Percentiles rank a stretch among this genome's conserved stretches.
Evolutionary conservation across 371 early-diverging fungal genomes (phyloP).

Genomic region (Chytridium lagenaria): DNA sequence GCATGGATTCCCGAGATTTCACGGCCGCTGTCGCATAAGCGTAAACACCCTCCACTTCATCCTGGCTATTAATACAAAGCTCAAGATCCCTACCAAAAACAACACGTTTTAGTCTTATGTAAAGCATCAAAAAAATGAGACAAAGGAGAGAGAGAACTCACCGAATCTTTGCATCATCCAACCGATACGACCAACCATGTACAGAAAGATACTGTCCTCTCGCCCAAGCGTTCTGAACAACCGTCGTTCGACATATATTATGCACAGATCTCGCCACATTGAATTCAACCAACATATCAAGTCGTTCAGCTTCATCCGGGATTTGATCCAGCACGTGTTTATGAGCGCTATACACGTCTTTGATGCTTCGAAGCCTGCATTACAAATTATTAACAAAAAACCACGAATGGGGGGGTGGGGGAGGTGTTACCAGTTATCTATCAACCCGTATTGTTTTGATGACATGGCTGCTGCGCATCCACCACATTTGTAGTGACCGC

Average conservation of each 20-base stretch:
- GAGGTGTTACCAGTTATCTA: slow-evolving; percentile 90
- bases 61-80: slow-evolving; percentile 28
- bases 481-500: slow-evolving; percentile 91
- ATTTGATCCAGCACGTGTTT: slow-evolving; percentile 51
- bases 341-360: slow-evolving; percentile 35
- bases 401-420: slow-evolving; percentile 42
- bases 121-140: no score
- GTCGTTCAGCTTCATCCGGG: slow-evolving; percentile 19
- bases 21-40: slow-evolving; percentile 15
- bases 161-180: slow-evolving; percentile 36
- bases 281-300: slow-evolving; percentile 55
- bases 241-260: slow-evolving; percentile 74
- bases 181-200: slow-evolving; percentile 82
- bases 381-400: no score
- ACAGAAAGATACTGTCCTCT: slow-evolving; percentile 77
- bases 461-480: slow-evolving; percentile 74
- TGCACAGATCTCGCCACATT: slow-evolving; percentile 79
- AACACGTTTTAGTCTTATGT: neutral
- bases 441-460: slow-evolving; percentile 68
- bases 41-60: slow-evolving; percentile 26
- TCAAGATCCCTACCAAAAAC: slow-evolving; percentile 16
- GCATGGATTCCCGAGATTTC: neutral
- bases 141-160: neutral
- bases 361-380: slow-evolving; percentile 39
- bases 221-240: slow-evolving; percentile 86